Evolutionary conservation across 176 grass and related monocot genomes (phyloP), one percentile per base, ranked within the genome.

Genomic region (Musa troglodytarum): DNA sequence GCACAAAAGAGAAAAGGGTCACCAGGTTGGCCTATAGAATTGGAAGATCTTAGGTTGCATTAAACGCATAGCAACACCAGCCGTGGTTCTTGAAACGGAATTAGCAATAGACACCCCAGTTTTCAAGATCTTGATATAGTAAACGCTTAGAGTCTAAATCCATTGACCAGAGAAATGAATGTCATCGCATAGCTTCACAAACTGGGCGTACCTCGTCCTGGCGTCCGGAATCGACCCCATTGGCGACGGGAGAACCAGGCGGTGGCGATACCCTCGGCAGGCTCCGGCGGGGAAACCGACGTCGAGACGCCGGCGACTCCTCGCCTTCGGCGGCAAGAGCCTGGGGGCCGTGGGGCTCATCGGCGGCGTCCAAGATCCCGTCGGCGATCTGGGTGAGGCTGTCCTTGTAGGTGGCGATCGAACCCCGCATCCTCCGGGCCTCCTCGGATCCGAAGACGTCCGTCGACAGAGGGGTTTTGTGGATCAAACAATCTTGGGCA

Each of bases 371-470:
- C 74, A 85, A 85, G 76, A 94, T 80, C 80, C 94, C 95, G 74
- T 70, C 84, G 81, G 91, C 95, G 81, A 99, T 89, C 71, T 91
- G 90, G 19, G 86, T 92, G 52, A 99, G 95, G 78, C 86, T 94
- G 79, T 87, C 95, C 74, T 81, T 86, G 79, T 99, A 99, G 63
- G 80, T 94, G 29, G 88, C 82, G 73, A 99, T 86, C 63, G 95
- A 94, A 63, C 85, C 80, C 78, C 86, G 86, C 90, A 99, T 99
- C 79, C 28, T 71, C 49, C n/a, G 15, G 15, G n/a, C 26, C 55
- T 20, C 22, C 57, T 52, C 17, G 54, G 21, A 80, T 73, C 57
- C 51, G 34, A 55, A 79, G 10, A 12, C 22, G 19, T 11, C 13
- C 9, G 53, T 17, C 8, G 68, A 52, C 2, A 51, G 68, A n/a